phyloP scores from a whole-genome alignment of 345 rosid genomes.

The Limnanthes douglasii region DNA sequence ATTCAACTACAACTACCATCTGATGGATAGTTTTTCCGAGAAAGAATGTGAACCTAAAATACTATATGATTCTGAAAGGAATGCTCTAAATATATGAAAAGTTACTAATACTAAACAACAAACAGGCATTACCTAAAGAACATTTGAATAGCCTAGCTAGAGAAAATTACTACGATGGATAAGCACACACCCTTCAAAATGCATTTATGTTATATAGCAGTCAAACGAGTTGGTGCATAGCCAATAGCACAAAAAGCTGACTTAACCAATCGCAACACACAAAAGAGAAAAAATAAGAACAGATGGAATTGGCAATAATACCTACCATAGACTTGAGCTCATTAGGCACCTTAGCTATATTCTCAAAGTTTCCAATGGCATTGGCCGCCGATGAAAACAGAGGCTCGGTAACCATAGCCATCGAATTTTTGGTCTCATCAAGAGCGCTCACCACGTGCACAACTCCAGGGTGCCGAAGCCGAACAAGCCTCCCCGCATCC shows the following conservation, averaged over 20 bases:
- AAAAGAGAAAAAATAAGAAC: neutral
- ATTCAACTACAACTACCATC: no score
- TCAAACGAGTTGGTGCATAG: slow-evolving; percentile 7
- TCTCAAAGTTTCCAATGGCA: slow-evolving; percentile 76
- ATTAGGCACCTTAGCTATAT: slow-evolving; percentile 62
- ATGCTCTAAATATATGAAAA: no score
- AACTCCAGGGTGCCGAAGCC: slow-evolving; percentile 95
- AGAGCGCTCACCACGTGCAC: slow-evolving; percentile 94
- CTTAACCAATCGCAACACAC: no score
- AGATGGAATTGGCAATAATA: neutral
- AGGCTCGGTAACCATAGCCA: slow-evolving; percentile 99
- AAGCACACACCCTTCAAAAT: no score
- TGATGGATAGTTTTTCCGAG: no score
- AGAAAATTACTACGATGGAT: no score
- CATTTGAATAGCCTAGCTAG: no score
- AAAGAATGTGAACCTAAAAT: no score
- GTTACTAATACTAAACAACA: no score
- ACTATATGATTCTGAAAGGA: no score
- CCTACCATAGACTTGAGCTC: slow-evolving; percentile 81
- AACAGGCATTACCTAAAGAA: no score
- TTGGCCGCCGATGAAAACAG: slow-evolving; percentile 81
- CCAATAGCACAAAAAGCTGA: slow-evolving; percentile 1
- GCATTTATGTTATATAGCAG: neutral
- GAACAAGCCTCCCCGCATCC: slow-evolving; percentile 63
- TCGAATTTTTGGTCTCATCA: slow-evolving; percentile 84